Percentiles rank a stretch among this genome's conserved stretches.
Evolutionary conservation across 495 filamentous ascomycete species (phyloP).

Genomic region (Aspergillus haitiensis): DNA sequence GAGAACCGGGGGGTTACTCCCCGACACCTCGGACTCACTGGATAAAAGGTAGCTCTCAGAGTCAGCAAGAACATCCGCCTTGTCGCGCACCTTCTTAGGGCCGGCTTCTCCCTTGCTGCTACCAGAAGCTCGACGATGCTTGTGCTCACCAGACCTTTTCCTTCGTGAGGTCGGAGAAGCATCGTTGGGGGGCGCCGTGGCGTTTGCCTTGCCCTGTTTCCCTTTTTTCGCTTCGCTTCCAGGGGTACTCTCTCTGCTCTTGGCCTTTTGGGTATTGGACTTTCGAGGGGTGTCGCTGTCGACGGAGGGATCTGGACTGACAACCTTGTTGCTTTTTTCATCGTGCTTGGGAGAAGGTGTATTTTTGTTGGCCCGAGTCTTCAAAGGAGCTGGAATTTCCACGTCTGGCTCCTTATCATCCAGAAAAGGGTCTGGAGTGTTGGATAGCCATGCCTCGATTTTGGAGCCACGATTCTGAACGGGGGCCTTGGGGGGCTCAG

Average conservation of each 20-base stretch:
- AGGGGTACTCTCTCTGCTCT: conserved; percentile 25
- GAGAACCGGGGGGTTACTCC: conserved; percentile 40
- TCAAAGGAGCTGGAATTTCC: conserved; percentile 48
- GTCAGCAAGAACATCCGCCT: conserved; percentile 29
- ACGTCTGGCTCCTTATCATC: conserved; percentile 45
- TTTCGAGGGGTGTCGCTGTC: conserved; percentile 32
- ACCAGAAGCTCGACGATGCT: conserved; percentile 19
- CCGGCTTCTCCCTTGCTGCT: conserved; percentile 22
- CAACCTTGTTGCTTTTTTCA: conserved; percentile 14
- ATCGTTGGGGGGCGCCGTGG: conserved; percentile 16
- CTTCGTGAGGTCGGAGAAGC: conserved; percentile 14
- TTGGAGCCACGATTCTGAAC: conserved; percentile 46
- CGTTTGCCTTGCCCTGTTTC: conserved; percentile 13
- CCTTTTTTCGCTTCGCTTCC: conserved; percentile 15
- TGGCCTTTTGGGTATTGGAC: conserved; percentile 30
- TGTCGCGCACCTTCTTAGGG: conserved; percentile 24
- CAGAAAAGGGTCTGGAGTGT: conserved; percentile 71
- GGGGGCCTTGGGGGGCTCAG: conserved; percentile 48
- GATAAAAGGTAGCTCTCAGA: conserved; percentile 33
- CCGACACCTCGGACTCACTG: conserved; percentile 43
- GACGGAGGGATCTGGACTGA: conserved; percentile 27
- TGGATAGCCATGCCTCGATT: conserved; percentile 77
- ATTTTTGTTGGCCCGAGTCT: conserved; percentile 38
- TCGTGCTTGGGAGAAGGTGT: conserved; percentile 31
- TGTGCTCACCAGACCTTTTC: conserved; percentile 15